phyloP scores from a whole-genome alignment of 129 eudicot species.

The Chrysanthemum seticuspe region DNA sequence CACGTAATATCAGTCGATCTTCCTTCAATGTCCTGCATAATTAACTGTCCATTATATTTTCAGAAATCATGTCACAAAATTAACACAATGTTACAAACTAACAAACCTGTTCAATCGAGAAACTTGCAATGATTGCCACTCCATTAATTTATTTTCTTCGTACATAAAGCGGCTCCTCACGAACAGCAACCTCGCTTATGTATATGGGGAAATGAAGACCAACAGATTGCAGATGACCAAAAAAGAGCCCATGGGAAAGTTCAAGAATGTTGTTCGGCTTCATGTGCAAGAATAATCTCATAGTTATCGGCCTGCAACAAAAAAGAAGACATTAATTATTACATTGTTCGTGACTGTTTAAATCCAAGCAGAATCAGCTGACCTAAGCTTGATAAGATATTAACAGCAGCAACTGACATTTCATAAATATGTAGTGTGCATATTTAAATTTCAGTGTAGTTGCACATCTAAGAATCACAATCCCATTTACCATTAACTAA shows the following conservation, averaged over 20 bases:
- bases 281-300: too few relatives aligned
- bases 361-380: too few relatives aligned
- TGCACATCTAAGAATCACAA: too few relatives aligned
- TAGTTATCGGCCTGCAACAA: too few relatives aligned
- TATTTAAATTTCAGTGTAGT: conserved; percentile 15
- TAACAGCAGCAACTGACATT: too few relatives aligned
- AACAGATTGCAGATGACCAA: conserved; percentile 87
- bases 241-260: conserved; percentile 23
- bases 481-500: too few relatives aligned
- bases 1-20: conserved; percentile 71
- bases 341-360: conserved; percentile 6
- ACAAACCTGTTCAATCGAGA: too few relatives aligned
- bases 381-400: conserved; percentile 35
- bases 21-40: conserved; percentile 67
- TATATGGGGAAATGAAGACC: conserved; percentile 83
- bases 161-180: conserved; percentile 57
- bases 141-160: too few relatives aligned
- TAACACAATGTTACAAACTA: too few relatives aligned
- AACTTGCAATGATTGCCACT: too few relatives aligned
- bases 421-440: conserved; percentile 21
- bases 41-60: background rate
- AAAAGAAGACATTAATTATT: too few relatives aligned
- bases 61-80: background rate
- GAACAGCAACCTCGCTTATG: conserved; percentile 84
- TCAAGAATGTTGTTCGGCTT: too few relatives aligned